phyloP scores from a whole-genome alignment of 108 stramenopile species.

The Craspedostauros australis region DNA sequence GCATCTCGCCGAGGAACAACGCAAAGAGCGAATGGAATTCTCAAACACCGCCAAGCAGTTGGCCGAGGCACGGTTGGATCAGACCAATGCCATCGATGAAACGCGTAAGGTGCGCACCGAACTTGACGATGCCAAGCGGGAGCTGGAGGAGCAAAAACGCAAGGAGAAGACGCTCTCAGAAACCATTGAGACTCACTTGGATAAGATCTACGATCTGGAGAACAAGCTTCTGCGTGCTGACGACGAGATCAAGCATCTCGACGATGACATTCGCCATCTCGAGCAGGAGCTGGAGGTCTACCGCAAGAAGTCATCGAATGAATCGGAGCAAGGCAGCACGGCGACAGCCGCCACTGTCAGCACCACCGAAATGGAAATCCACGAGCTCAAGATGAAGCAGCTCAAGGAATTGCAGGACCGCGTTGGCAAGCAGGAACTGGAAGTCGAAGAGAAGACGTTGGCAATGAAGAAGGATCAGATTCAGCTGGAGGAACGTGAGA shows the following conservation, averaged over 20 bases:
- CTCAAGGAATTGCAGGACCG: slow-evolving; percentile 12
- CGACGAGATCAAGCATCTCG: slow-evolving; percentile 19
- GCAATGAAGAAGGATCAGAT: slow-evolving; percentile 18
- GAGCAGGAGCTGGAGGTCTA: slow-evolving; percentile 23
- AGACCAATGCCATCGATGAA: slow-evolving; percentile 20
- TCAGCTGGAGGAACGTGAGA: slow-evolving; percentile 12
- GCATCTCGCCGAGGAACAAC: slow-evolving; percentile 8
- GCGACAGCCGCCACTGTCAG: too few relatives aligned
- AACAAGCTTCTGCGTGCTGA: slow-evolving; percentile 24
- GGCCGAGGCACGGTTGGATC: slow-evolving; percentile 22
- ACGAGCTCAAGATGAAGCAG: too few relatives aligned
- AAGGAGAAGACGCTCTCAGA: slow-evolving; percentile 6
- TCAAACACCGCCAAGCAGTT: slow-evolving; percentile 23
- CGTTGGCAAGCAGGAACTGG: slow-evolving; percentile 16
- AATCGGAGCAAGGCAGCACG: slow-evolving; percentile 2
- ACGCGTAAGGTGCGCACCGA: slow-evolving; percentile 7
- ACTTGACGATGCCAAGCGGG: slow-evolving; percentile 13
- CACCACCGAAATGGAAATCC: background rate
- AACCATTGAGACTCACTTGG: slow-evolving; percentile 6
- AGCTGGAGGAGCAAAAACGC: slow-evolving; percentile 11
- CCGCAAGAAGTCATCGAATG: slow-evolving; percentile 16
- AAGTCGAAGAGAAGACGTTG: slow-evolving; percentile 14
- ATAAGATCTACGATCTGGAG: slow-evolving; percentile 15
- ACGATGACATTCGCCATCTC: slow-evolving; percentile 15
- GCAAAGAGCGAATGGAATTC: slow-evolving; percentile 21